Evolutionary conservation across 148 eudicot genomes (phyloP).

Genomic region (Camellia sinensis): DNA sequence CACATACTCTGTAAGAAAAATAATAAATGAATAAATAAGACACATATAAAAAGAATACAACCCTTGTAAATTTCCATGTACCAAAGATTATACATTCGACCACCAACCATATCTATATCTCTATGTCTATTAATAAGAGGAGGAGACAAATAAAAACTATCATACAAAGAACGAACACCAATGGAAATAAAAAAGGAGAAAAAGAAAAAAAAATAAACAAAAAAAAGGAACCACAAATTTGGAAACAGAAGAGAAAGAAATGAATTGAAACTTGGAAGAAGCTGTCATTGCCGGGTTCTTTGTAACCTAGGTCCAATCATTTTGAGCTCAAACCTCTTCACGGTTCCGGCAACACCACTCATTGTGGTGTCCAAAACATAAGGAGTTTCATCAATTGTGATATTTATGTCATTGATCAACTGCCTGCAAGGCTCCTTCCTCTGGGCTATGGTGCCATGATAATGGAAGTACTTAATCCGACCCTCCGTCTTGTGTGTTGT

Average conservation of each 20-base stretch:
- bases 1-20: no score
- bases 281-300: conserved; percentile 45
- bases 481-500: conserved; percentile 50
- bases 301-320: conserved; percentile 56
- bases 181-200: neutral
- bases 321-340: conserved; percentile 61
- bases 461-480: conserved; percentile 63
- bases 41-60: neutral
- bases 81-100: neutral
- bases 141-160: neutral
- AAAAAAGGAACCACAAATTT: no score
- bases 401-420: conserved; percentile 33
- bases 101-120: neutral
- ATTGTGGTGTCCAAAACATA: conserved; percentile 48
- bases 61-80: neutral
- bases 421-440: conserved; percentile 62
- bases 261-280: neutral
- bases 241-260: neutral
- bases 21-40: no score
- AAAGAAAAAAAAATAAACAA: neutral
- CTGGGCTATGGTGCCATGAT: conserved; percentile 67
- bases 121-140: neutral
- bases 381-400: conserved; percentile 40
- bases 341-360: conserved; percentile 40
- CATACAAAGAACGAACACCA: neutral